Percentiles rank a stretch among this genome's conserved stretches.
These are phyloP conservation scores for Acidomyces sp. DNA, from an alignment of 495 filamentous ascomycete species.

Conservation along the genomic window DNA sequence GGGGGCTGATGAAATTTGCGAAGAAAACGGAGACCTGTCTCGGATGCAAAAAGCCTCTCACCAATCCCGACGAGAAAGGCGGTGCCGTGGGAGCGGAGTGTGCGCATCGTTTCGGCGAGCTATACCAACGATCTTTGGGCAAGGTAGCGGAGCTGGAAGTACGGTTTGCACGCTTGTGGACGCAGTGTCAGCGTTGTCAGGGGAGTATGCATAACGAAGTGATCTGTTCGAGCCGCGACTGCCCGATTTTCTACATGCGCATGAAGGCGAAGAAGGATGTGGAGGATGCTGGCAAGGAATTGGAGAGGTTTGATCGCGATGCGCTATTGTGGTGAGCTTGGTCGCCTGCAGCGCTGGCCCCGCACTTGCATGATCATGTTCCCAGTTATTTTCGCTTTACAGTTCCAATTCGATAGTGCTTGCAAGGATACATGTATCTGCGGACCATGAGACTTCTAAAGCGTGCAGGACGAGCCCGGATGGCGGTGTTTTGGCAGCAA, in stretches of 20 bases:
- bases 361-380: too few relatives aligned
- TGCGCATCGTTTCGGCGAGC: constrained; percentile 69
- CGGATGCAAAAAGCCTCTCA: constrained; percentile 94
- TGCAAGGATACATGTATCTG: too few relatives aligned
- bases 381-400: too few relatives aligned
- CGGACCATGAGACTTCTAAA: too few relatives aligned
- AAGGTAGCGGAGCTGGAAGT: constrained; percentile 88
- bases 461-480: too few relatives aligned
- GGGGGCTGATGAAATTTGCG: constrained; percentile 94
- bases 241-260: constrained; percentile 99
- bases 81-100: constrained; percentile 85
- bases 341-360: too few relatives aligned
- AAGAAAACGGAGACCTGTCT: constrained; percentile 97
- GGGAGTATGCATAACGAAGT: constrained; percentile 96
- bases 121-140: constrained; percentile 81
- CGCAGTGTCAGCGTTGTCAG: constrained; percentile 96
- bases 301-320: constrained; percentile 82
- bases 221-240: constrained; percentile 90
- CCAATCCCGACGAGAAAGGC: constrained; percentile 58
- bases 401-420: too few relatives aligned
- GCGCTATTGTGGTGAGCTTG: constrained; percentile 44
- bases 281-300: constrained; percentile 83
- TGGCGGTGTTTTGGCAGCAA: too few relatives aligned
- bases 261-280: constrained; percentile 99
- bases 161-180: constrained; percentile 86